A percentile compares a stretch with the other conserved stretches of the same genome.
Evolutionary conservation across 495 filamentous ascomycete genomes (phyloP).

Genomic region (Penicillium manginii): DNA sequence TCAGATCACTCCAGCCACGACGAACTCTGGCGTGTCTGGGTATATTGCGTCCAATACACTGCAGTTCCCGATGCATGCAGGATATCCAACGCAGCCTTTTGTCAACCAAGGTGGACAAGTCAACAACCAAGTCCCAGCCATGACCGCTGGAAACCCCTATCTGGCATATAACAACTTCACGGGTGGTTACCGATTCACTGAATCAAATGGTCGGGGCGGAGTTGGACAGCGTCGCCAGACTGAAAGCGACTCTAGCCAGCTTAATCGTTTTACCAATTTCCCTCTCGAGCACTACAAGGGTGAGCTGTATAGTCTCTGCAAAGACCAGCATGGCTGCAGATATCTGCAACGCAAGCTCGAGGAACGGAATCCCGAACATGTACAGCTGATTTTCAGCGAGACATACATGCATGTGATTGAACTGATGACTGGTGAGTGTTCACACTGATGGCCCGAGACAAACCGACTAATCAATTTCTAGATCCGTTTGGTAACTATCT

Average conservation of each 20-base stretch:
- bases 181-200: slow-evolving; percentile 39
- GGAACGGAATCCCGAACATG: slow-evolving; percentile 77
- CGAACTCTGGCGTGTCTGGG: slow-evolving; percentile 21
- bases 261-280: slow-evolving; percentile 72
- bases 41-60: slow-evolving; percentile 26
- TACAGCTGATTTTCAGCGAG: slow-evolving; percentile 91
- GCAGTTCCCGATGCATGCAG: slow-evolving; percentile 39
- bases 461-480: slow-evolving; percentile 26
- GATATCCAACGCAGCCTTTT: slow-evolving; percentile 36
- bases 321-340: slow-evolving; percentile 96
- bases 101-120: slow-evolving; percentile 30
- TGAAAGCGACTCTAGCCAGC: slow-evolving; percentile 43
- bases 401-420: slow-evolving; percentile 90
- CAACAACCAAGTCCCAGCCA: slow-evolving; percentile 12
- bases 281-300: slow-evolving; percentile 77
- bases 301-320: slow-evolving; percentile 85
- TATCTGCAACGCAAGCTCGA: slow-evolving; percentile 97
- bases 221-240: slow-evolving; percentile 33
- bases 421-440: slow-evolving; percentile 79
- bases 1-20: slow-evolving; percentile 34
- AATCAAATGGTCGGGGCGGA: slow-evolving; percentile 31
- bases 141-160: slow-evolving; percentile 19
- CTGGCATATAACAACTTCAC: slow-evolving; percentile 30
- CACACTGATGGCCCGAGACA: not conserved
- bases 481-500: slow-evolving; percentile 99